Conservation (phyloP, 164 flowering plant species). For the Euptelea pleiosperma region DNA sequence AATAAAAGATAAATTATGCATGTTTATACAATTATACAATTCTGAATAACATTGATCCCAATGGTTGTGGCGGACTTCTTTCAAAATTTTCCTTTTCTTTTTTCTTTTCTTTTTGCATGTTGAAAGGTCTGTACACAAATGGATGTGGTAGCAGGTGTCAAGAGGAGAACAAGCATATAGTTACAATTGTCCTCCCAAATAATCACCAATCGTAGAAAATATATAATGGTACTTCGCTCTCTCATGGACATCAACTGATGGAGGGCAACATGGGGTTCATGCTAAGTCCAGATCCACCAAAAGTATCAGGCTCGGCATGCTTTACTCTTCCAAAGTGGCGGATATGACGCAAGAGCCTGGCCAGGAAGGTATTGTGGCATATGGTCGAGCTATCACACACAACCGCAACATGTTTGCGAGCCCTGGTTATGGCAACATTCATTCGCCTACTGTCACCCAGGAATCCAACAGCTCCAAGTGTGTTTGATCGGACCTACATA, state of each 20-base stretch:
- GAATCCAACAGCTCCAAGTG: conserved; percentile 90
- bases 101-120: background rate
- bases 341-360: conserved; percentile 87
- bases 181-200: conserved; percentile 10
- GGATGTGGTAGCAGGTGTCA: conserved; percentile 1
- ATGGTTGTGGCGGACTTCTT: too few relatives aligned
- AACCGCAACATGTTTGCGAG: conserved; percentile 82
- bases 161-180: conserved; percentile 8
- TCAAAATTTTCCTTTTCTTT: background rate
- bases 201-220: background rate
- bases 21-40: too few relatives aligned
- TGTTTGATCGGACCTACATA: conserved; percentile 82
- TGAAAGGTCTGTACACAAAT: conserved; percentile 9
- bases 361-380: conserved; percentile 87
- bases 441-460: conserved; percentile 86
- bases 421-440: conserved; percentile 95
- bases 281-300: conserved; percentile 71
- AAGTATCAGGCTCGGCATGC: conserved; percentile 71
- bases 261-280: conserved; percentile 75
- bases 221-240: background rate
- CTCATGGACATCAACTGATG: conserved; percentile 21
- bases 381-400: conserved; percentile 92
- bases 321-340: conserved; percentile 79
- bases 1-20: too few relatives aligned
- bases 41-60: too few relatives aligned